Evolutionary conservation across 371 early-diverging fungal species (phyloP).

Genomic region (Mortierella sp.): DNA sequence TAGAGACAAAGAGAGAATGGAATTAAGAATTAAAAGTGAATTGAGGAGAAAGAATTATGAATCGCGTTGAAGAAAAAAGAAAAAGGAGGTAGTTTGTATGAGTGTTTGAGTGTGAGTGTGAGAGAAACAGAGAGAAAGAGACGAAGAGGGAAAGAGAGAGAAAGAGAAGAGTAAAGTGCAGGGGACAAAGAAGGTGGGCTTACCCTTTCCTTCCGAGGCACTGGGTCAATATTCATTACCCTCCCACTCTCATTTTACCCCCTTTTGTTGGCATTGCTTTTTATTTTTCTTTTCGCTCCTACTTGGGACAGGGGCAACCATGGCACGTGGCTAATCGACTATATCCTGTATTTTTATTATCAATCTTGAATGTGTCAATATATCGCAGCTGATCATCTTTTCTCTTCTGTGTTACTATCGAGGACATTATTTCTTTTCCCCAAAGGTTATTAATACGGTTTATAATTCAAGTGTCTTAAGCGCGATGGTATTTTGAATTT

Average conservation of each 20-base stretch:
- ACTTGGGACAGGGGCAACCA: not conserved
- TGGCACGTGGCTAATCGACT: not conserved
- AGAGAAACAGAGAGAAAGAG: constrained; percentile 6
- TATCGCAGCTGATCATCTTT: too few species aligned
- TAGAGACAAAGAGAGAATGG: not conserved
- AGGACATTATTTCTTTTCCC: too few species aligned
- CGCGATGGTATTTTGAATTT: not conserved
- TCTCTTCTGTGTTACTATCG: too few species aligned
- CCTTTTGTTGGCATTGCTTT: too few species aligned
- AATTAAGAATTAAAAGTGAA: not conserved
- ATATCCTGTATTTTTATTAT: too few species aligned
- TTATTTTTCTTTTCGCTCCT: not conserved
- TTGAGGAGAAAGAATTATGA: not conserved
- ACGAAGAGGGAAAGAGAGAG: constrained; percentile 4
- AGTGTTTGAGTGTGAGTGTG: not conserved
- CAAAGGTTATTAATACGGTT: not conserved
- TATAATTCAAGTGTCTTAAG: too few species aligned
- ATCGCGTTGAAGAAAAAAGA: not conserved
- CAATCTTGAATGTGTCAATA: too few species aligned
- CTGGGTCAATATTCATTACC: too few species aligned
- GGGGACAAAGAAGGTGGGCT: not conserved
- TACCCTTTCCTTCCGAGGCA: not conserved
- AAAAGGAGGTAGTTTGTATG: too few species aligned
- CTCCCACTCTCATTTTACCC: too few species aligned
- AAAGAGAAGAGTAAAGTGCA: not conserved